Percentiles rank a stretch among this genome's conserved stretches.
phyloP scores from a whole-genome alignment of 495 filamentous ascomycete genomes.

The Penicillium ucsense region DNA sequence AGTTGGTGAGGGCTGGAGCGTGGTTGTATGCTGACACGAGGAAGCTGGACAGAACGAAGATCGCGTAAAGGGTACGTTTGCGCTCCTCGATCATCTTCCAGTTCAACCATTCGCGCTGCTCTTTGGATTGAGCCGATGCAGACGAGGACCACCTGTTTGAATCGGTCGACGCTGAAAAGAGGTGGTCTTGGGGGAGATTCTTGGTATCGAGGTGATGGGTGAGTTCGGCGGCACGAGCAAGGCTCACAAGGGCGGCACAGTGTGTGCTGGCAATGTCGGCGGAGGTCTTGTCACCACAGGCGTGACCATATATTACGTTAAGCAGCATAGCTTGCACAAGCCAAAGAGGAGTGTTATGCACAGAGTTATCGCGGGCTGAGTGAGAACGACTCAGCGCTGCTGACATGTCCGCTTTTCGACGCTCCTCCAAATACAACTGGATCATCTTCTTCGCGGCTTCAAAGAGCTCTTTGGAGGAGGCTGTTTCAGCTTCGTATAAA shows the following conservation, averaged over 20 bases:
- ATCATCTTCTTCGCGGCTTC: constrained; percentile 94
- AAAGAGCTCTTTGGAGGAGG: constrained; percentile 76
- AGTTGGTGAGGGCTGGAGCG: constrained; percentile 83
- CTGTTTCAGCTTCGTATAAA: constrained; percentile 79
- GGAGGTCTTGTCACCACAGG: constrained; percentile 83
- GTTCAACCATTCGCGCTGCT: constrained; percentile 73
- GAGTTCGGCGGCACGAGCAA: constrained; percentile 79
- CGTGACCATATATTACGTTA: constrained; percentile 93
- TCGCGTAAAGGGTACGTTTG: constrained; percentile 85
- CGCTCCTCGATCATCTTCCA: constrained; percentile 89
- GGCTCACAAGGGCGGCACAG: constrained; percentile 79
- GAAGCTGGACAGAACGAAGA: constrained; percentile 85
- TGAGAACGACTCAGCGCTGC: constrained; percentile 59
- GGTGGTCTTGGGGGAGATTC: constrained; percentile 31
- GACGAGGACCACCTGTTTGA: constrained; percentile 18
- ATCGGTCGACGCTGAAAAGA: constrained; percentile 11
- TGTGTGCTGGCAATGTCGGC: constrained; percentile 89
- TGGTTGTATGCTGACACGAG: constrained; percentile 90
- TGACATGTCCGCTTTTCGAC: constrained; percentile 79
- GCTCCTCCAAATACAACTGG: constrained; percentile 83
- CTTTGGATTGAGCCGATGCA: constrained; percentile 45
- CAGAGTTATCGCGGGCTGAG: constrained; percentile 51
- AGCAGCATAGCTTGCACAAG: constrained; percentile 97
- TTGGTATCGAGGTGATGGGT: constrained; percentile 37
- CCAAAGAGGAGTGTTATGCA: constrained; percentile 84